Percentiles rank a stretch among this genome's conserved stretches.
Conservation (phyloP, 352 stramenopile species). For the Globisporangium uncinulatum region DNA sequence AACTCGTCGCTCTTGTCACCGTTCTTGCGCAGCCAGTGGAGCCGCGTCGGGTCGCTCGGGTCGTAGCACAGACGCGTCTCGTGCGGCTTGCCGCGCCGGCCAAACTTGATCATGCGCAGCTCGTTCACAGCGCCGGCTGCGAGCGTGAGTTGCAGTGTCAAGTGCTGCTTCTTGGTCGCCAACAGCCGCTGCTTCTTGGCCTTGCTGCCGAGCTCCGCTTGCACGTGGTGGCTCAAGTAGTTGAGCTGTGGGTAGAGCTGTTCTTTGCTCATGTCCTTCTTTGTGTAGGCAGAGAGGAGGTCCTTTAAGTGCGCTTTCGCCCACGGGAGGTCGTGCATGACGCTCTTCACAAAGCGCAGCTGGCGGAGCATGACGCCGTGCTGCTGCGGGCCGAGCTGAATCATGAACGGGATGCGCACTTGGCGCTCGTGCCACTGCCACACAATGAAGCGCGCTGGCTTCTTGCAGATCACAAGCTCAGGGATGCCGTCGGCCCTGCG, state of each 20-base stretch:
- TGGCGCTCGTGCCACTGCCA: slow-evolving; percentile 66
- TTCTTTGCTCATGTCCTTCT: slow-evolving; percentile 70
- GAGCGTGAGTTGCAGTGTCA: slow-evolving; percentile 56
- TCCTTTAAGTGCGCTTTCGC: slow-evolving; percentile 65
- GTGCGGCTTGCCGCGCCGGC: slow-evolving; percentile 61
- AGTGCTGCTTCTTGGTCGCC: slow-evolving; percentile 46
- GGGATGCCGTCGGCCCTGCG: slow-evolving; percentile 40
- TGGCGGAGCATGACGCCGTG: slow-evolving; percentile 78
- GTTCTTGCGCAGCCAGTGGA: slow-evolving; percentile 76
- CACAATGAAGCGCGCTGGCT: slow-evolving; percentile 33
- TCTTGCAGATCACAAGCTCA: slow-evolving; percentile 62
- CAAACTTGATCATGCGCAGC: slow-evolving; percentile 61
- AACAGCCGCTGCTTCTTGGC: slow-evolving; percentile 42
- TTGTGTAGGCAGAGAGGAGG: slow-evolving; percentile 61
- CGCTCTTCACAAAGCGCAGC: slow-evolving; percentile 74
- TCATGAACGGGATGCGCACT: slow-evolving; percentile 40
- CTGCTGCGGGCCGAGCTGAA: slow-evolving; percentile 63
- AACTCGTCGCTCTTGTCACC: slow-evolving; percentile 63
- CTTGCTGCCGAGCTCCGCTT: slow-evolving; percentile 40
- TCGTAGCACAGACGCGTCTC: slow-evolving; percentile 70
- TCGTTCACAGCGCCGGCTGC: slow-evolving; percentile 65
- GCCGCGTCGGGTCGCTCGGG: slow-evolving; percentile 47
- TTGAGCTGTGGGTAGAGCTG: slow-evolving; percentile 74
- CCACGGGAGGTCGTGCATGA: slow-evolving; percentile 83
- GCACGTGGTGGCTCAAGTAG: slow-evolving; percentile 59